Conservation (phyloP, 2,329 filamentous ascomycete species). For the Colletotrichum sidae region DNA sequence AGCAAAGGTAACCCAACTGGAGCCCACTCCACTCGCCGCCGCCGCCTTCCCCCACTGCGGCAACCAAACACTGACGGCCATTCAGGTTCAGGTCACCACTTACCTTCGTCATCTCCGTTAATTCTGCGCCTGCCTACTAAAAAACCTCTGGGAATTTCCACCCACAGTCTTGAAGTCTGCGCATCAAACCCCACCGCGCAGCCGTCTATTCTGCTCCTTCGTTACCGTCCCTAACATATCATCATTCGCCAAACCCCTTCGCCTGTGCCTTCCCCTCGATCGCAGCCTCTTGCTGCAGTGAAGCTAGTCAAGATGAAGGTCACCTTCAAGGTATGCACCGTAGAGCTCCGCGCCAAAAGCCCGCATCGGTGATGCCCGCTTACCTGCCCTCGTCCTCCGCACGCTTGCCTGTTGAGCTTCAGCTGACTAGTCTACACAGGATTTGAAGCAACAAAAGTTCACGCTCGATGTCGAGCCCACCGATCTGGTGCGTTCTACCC, state of each 20-base stretch:
- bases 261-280: slow-evolving; percentile 5
- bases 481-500: slow-evolving; percentile 79
- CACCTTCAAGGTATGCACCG: slow-evolving; percentile 69
- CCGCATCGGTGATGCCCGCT: background rate
- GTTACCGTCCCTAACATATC: background rate
- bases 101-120: slow-evolving; percentile 38
- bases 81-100: slow-evolving; percentile 35
- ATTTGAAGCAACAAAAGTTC: slow-evolving; percentile 99
- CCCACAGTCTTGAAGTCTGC: slow-evolving; percentile 15
- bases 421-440: slow-evolving; percentile 62
- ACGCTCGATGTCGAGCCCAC: slow-evolving; percentile 93
- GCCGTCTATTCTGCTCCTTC: background rate
- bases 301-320: slow-evolving; percentile 72
- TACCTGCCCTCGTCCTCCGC: background rate
- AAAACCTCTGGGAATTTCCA: slow-evolving; percentile 30
- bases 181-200: slow-evolving; percentile 22
- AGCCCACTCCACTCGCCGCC: slow-evolving; percentile 33
- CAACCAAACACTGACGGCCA: slow-evolving; percentile 34
- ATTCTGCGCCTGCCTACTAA: slow-evolving; percentile 36
- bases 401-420: slow-evolving; percentile 16
- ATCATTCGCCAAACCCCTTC: background rate
- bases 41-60: slow-evolving; percentile 30
- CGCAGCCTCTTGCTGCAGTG: slow-evolving; percentile 46
- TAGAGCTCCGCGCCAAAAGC: slow-evolving; percentile 8
- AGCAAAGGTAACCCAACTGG: slow-evolving; percentile 2